Evolutionary conservation across 78 protist genomes (phyloP).

Genomic region (Cavenderia fasciculata): DNA sequence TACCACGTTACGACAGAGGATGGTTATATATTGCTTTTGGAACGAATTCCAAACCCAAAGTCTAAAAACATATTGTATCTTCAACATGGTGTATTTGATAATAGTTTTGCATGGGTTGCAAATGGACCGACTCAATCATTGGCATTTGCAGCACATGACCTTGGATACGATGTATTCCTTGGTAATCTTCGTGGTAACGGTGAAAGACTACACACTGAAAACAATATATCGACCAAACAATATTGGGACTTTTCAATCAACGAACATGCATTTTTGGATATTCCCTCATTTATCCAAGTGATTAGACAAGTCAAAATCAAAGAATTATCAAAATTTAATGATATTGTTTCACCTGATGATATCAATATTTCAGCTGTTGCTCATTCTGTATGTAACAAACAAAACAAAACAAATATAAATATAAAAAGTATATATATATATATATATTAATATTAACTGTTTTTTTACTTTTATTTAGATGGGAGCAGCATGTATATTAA

Average conservation of each 20-base stretch:
- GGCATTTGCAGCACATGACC: constrained; percentile 72
- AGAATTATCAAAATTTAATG: constrained; percentile 7
- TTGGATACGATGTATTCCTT: constrained; percentile 75
- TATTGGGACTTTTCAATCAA: constrained; percentile 75
- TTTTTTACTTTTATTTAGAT: constrained; percentile 6
- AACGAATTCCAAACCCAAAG: constrained; percentile 57
- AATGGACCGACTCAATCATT: constrained; percentile 62
- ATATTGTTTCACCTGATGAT: not conserved
- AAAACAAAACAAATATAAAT: not conserved
- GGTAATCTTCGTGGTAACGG: constrained; percentile 68
- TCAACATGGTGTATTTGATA: constrained; percentile 76
- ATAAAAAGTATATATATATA: not conserved
- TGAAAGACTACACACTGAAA: constrained; percentile 42
- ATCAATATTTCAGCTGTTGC: constrained; percentile 59
- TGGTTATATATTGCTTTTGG: constrained; percentile 60
- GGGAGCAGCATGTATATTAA: constrained; percentile 67
- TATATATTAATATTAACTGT: not conserved
- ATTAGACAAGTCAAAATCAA: constrained; percentile 41
- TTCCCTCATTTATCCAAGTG: constrained; percentile 61
- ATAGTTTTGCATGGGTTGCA: constrained; percentile 76
- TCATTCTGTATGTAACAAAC: constrained; percentile 3
- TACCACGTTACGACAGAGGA: constrained; percentile 65
- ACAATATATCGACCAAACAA: constrained; percentile 42
- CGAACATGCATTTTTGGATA: constrained; percentile 66
- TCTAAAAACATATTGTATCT: constrained; percentile 47